Evolutionary conservation across 148 eudicot species (phyloP).

Genomic region (Vaccinium corymbosum): DNA sequence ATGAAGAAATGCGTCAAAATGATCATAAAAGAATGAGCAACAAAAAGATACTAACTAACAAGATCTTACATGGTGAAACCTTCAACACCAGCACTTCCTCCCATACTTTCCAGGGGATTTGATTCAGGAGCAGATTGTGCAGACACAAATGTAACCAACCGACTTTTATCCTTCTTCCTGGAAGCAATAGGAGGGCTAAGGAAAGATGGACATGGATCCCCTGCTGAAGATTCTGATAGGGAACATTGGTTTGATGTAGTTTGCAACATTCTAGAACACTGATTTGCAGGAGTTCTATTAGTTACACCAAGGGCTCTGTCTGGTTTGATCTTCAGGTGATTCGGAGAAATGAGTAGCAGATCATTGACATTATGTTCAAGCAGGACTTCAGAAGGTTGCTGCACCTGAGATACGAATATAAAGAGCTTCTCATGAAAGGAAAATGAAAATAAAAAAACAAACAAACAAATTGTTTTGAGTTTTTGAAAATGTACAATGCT

Average conservation of each 20-base stretch:
- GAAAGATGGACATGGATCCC: constrained; percentile 26
- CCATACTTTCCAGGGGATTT: constrained; percentile 27
- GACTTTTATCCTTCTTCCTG: constrained; percentile 38
- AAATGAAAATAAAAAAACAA: background rate
- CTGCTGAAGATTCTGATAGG: constrained; percentile 30
- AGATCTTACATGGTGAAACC: constrained; percentile 64
- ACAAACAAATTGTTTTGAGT: background rate
- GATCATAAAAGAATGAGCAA: background rate
- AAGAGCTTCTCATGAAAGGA: background rate
- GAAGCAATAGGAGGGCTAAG: constrained; percentile 37
- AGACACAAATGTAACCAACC: constrained; percentile 28
- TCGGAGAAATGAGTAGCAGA: constrained; percentile 43
- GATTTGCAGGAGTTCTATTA: constrained; percentile 32
- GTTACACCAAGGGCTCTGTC: constrained; percentile 24
- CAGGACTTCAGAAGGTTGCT: constrained; percentile 53
- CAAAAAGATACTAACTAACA: background rate
- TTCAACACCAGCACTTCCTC: constrained; percentile 48
- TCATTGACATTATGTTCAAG: constrained; percentile 48
- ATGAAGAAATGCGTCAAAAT: background rate
- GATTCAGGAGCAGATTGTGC: constrained; percentile 36
- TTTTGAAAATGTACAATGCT: background rate
- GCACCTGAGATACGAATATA: constrained; percentile 23
- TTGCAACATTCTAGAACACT: constrained; percentile 30
- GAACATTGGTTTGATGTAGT: constrained; percentile 26
- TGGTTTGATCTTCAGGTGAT: constrained; percentile 28